A percentile compares a stretch with the other conserved stretches of the same genome.
Conservation (phyloP, 441 rosid genomes). For the Croton laevigatus region DNA sequence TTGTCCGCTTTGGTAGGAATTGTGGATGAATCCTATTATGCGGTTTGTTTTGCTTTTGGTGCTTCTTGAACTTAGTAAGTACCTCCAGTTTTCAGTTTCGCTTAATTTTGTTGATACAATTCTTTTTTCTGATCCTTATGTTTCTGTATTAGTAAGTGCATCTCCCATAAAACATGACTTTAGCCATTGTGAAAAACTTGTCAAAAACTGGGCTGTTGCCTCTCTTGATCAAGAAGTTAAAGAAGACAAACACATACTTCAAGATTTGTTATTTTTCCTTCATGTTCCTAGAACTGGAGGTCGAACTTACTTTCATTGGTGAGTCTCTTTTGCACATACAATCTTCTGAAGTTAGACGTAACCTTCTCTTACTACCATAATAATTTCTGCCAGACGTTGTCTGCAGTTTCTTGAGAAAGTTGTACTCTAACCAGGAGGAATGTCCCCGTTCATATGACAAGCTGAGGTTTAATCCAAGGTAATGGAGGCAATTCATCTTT, state of each 20-base stretch:
- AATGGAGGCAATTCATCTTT: not conserved
- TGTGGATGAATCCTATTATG: slow-evolving; percentile 44
- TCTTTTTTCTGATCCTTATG: not conserved
- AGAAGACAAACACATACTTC: slow-evolving; percentile 61
- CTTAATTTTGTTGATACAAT: not conserved
- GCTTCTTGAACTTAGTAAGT: slow-evolving; percentile 58
- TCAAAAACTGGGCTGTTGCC: slow-evolving; percentile 63
- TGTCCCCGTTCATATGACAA: slow-evolving; percentile 97
- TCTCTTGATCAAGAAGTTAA: slow-evolving; percentile 44
- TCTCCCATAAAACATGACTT: slow-evolving; percentile 37
- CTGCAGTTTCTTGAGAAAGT: slow-evolving; percentile 81
- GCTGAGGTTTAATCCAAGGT: slow-evolving; percentile 92
- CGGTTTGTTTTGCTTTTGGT: slow-evolving; percentile 37
- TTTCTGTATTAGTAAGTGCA: slow-evolving; percentile 41
- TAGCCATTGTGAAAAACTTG: slow-evolving; percentile 62
- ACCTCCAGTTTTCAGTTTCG: not conserved
- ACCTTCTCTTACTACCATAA: not conserved
- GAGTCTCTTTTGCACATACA: slow-evolving; percentile 13
- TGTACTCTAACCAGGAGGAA: slow-evolving; percentile 61
- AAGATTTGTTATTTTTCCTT: slow-evolving; percentile 82
- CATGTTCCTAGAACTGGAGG: slow-evolving; percentile 99
- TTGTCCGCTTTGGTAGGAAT: slow-evolving; percentile 23
- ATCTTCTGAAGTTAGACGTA: not conserved
- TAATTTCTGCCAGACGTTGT: slow-evolving; percentile 23
- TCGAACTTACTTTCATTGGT: slow-evolving; percentile 91